Percentiles rank a stretch among this genome's conserved stretches.
phyloP scores from a whole-genome alignment of 345 rosid genomes.

The Nasturtium officinale region DNA sequence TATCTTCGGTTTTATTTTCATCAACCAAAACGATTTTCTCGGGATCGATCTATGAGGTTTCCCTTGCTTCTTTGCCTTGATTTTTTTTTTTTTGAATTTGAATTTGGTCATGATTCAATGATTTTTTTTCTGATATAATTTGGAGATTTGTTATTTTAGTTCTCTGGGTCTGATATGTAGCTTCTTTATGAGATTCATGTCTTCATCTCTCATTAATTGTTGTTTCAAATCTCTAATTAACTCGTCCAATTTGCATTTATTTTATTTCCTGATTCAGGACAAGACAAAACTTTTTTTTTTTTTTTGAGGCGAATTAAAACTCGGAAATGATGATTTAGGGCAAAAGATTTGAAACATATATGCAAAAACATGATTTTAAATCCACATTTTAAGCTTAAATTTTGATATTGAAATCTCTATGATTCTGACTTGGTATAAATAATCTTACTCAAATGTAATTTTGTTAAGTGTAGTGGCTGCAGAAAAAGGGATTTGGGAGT shows the following conservation, averaged over 20 bases:
- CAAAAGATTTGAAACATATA: neutral
- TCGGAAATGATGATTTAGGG: neutral
- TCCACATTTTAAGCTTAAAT: slow-evolving; percentile 12
- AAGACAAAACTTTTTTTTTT: neutral
- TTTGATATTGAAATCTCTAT: neutral
- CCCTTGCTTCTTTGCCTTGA: neutral
- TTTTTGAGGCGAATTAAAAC: neutral
- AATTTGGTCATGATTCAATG: neutral
- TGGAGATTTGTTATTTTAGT: slow-evolving; percentile 1
- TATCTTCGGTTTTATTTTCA: slow-evolving; percentile 11
- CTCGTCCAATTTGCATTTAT: neutral
- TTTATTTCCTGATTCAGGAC: neutral
- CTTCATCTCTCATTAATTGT: neutral
- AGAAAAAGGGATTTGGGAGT: slow-evolving; percentile 20
- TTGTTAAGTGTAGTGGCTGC: slow-evolving; percentile 14
- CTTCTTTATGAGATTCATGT: neutral
- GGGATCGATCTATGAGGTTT: slow-evolving; percentile 35
- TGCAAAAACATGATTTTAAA: neutral
- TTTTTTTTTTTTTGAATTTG: neutral
- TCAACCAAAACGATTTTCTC: slow-evolving; percentile 3
- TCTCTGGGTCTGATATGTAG: slow-evolving; percentile 1
- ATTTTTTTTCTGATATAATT: slow-evolving; percentile 18
- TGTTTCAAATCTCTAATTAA: slow-evolving; percentile 4
- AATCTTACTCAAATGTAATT: neutral
- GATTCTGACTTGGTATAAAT: neutral